Conservation (phyloP, 1,284 basidiomycete species). For the Ustilago curta region DNA sequence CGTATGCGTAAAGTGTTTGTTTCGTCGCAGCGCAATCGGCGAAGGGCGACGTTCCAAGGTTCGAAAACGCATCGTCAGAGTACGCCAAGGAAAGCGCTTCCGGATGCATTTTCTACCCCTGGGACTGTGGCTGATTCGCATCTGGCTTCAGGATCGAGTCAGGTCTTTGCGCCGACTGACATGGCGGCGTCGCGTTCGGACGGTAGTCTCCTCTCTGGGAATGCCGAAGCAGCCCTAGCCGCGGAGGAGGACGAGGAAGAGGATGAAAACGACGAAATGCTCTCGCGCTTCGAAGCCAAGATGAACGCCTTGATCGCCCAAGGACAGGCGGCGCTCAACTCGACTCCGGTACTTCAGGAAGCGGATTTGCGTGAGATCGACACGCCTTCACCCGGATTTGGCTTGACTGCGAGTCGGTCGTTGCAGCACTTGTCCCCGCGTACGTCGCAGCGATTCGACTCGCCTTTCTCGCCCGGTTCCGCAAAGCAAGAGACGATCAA, state of each 20-base stretch:
- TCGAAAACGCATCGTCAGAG: conserved; percentile 29
- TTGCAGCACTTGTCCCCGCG: conserved; percentile 8
- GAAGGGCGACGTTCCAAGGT: conserved; percentile 41
- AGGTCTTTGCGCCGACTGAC: neutral
- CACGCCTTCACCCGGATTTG: conserved; percentile 23
- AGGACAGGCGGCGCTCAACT: conserved; percentile 53
- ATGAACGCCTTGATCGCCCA: conserved; percentile 56
- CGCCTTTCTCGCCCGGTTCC: conserved; percentile 5
- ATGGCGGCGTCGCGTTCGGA: neutral
- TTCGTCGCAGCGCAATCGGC: conserved; percentile 39
- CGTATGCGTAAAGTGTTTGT: conserved; percentile 45
- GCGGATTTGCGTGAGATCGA: conserved; percentile 40
- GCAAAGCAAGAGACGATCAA: neutral
- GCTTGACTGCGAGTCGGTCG: conserved; percentile 9
- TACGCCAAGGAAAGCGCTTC: conserved; percentile 28
- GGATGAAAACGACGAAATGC: conserved; percentile 50
- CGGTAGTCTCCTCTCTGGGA: neutral
- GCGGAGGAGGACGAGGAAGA: conserved; percentile 22
- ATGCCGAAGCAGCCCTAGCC: neutral
- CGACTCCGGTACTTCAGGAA: conserved; percentile 45
- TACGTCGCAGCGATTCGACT: conserved; percentile 26
- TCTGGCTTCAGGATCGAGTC: conserved; percentile 2
- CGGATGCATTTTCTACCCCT: conserved; percentile 14
- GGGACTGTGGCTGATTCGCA: neutral
- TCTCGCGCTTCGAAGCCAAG: conserved; percentile 46